phyloP scores from a whole-genome alignment of 176 grass and related monocot species.

The Hordeum marinum region DNA sequence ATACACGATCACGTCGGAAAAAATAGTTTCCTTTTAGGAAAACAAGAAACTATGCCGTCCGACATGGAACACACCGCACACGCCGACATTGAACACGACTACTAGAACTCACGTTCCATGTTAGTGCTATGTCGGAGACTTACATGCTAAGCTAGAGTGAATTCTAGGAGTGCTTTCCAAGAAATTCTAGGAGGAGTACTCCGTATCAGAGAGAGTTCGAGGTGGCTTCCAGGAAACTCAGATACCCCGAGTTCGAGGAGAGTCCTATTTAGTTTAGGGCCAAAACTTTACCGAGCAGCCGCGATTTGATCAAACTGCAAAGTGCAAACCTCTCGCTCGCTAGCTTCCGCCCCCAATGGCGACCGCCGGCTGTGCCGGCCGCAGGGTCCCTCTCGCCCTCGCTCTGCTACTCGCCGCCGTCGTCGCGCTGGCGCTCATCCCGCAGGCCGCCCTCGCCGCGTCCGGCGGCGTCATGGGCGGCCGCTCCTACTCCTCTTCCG shows the following conservation, averaged over 20 bases:
- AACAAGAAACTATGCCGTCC: too few species aligned
- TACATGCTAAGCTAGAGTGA: not conserved
- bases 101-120: not conserved
- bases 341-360: not conserved
- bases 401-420: constrained; percentile 1
- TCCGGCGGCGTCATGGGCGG: constrained; percentile 38
- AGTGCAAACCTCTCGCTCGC: not conserved
- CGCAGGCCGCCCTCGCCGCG: constrained; percentile 14
- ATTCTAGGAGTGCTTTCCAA: not conserved
- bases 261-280: not conserved
- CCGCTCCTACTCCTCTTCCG: constrained; percentile 15
- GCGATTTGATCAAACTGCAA: not conserved
- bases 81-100: not conserved
- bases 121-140: not conserved
- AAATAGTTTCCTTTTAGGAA: too few species aligned
- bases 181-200: not conserved
- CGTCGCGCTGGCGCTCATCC: not conserved
- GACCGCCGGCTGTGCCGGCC: not conserved
- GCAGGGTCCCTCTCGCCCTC: not conserved
- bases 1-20: too few species aligned
- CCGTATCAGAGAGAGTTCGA: not conserved
- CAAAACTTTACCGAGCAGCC: not conserved
- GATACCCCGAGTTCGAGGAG: not conserved
- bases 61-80: too few species aligned
- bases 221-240: not conserved